Evolutionary conservation across 176 grass and related monocot genomes (phyloP).

Genomic region (Luzula sylvatica): DNA sequence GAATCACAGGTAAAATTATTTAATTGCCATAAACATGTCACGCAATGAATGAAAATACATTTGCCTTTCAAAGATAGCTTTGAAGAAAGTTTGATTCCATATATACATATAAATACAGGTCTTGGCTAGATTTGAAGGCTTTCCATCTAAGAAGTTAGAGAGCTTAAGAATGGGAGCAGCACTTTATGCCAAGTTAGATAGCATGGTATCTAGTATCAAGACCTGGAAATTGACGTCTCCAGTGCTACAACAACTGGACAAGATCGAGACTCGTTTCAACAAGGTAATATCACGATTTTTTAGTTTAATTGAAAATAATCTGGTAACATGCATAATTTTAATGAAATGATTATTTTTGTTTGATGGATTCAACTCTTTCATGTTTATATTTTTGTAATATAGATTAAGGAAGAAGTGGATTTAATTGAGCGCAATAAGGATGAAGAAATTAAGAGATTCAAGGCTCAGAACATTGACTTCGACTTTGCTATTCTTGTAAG

Average conservation of each 20-base stretch:
- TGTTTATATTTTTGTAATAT: background rate
- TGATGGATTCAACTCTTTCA: too few relatives aligned
- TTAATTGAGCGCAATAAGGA: constrained; percentile 49
- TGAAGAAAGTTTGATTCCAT: too few relatives aligned
- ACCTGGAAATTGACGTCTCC: constrained; percentile 31
- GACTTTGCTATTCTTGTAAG: constrained; percentile 30
- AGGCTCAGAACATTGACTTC: constrained; percentile 35
- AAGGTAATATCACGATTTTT: constrained; percentile 36
- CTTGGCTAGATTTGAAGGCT: constrained; percentile 47
- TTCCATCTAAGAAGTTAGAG: constrained; percentile 56
- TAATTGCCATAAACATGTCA: background rate
- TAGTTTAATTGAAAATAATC: too few relatives aligned
- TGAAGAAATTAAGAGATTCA: constrained; percentile 46
- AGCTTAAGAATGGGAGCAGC: constrained; percentile 38
- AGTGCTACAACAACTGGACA: constrained; percentile 36
- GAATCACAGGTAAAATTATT: constrained; percentile 47
- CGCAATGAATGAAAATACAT: too few relatives aligned
- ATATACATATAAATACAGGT: constrained; percentile 25
- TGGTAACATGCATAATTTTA: too few relatives aligned
- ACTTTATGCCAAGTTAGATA: constrained; percentile 44
- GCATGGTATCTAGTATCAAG: constrained; percentile 21
- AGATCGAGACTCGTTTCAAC: constrained; percentile 37
- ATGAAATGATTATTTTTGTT: too few relatives aligned
- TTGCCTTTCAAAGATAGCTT: too few relatives aligned
- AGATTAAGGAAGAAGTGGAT: constrained; percentile 64